Evolutionary conservation across 768 basidiomycete species (phyloP).

Genomic region (Sarcodon sp.): DNA sequence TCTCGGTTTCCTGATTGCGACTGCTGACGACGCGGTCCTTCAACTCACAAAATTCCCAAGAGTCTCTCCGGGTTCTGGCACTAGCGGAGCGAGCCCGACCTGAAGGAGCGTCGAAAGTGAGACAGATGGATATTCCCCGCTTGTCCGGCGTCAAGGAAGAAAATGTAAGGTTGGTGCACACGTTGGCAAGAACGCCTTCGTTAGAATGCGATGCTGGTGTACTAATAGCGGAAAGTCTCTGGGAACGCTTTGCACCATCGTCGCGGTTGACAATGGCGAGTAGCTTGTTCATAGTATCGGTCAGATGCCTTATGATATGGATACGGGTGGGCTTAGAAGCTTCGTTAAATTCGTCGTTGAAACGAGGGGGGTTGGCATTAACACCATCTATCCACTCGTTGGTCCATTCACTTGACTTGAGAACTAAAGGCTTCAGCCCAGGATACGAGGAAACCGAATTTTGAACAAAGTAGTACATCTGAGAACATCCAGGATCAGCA

Average conservation of each 20-base stretch:
- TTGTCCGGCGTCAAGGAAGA: constrained; percentile 31
- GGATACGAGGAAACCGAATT: constrained; percentile 11
- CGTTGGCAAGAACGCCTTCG: constrained; percentile 19
- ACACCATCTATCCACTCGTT: constrained; percentile 13
- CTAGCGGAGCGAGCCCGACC: constrained; percentile 33
- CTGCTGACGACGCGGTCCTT: no score
- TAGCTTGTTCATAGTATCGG: constrained; percentile 8
- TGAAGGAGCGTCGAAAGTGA: constrained; percentile 41
- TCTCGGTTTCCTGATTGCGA: no score
- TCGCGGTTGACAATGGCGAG: constrained; percentile 14
- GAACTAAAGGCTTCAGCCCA: constrained; percentile 9
- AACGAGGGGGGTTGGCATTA: constrained; percentile 7
- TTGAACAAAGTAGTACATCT: constrained; percentile 18
- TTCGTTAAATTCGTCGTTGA: constrained; percentile 9
- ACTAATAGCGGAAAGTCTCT: not conserved
- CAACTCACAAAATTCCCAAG: no score
- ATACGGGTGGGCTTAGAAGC: constrained; percentile 1
- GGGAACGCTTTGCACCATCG: constrained; percentile 1
- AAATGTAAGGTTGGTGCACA: constrained; percentile 45
- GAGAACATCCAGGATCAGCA: not conserved
- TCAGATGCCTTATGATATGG: constrained; percentile 8
- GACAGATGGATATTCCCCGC: constrained; percentile 34
- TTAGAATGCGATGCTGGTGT: not conserved
- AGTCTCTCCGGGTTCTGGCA: constrained; percentile 27
- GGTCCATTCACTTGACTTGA: constrained; percentile 10